Percentiles rank a stretch among this genome's conserved stretches.
Conservation (phyloP, 345 rosid species). For the Moringa oleifera region DNA sequence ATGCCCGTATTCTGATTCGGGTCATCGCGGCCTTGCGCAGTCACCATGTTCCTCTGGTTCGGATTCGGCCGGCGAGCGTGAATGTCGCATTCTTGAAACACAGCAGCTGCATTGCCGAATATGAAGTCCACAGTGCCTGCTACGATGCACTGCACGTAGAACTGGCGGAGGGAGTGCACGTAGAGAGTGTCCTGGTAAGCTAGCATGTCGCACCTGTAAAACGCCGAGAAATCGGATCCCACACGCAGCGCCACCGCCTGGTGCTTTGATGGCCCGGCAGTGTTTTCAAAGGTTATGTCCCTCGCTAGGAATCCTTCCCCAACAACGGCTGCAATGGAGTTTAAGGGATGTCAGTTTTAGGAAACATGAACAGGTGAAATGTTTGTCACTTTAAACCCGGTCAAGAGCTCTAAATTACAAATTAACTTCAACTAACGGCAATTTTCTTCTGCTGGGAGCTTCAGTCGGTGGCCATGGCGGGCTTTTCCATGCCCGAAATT, state of each 20-base stretch:
- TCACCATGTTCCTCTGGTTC: conserved; percentile 64
- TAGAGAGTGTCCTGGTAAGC: conserved; percentile 86
- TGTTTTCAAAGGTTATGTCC: conserved; percentile 65
- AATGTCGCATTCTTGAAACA: conserved; percentile 64
- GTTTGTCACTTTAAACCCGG: too few species aligned
- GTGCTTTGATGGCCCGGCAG: conserved; percentile 75
- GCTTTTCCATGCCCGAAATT: too few species aligned
- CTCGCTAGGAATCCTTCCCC: conserved; percentile 71
- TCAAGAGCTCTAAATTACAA: too few species aligned
- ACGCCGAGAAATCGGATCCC: conserved; percentile 56
- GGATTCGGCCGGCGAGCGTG: conserved; percentile 58
- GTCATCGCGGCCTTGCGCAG: conserved; percentile 71
- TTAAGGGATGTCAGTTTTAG: too few species aligned
- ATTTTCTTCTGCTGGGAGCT: too few species aligned
- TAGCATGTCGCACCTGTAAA: conserved; percentile 47
- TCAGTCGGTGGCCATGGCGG: too few species aligned
- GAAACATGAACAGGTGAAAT: too few species aligned
- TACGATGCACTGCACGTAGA: conserved; percentile 42
- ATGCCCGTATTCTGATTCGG: conserved; percentile 71
- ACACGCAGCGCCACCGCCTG: conserved; percentile 82
- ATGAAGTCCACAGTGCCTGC: conserved; percentile 73
- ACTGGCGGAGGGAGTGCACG: conserved; percentile 67
- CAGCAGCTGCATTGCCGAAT: conserved; percentile 63
- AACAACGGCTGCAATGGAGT: conserved; percentile 43
- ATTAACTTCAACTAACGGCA: too few species aligned